Evolutionary conservation across 495 filamentous ascomycete species (phyloP).

Genomic region (Aspergillus cavernicola): DNA sequence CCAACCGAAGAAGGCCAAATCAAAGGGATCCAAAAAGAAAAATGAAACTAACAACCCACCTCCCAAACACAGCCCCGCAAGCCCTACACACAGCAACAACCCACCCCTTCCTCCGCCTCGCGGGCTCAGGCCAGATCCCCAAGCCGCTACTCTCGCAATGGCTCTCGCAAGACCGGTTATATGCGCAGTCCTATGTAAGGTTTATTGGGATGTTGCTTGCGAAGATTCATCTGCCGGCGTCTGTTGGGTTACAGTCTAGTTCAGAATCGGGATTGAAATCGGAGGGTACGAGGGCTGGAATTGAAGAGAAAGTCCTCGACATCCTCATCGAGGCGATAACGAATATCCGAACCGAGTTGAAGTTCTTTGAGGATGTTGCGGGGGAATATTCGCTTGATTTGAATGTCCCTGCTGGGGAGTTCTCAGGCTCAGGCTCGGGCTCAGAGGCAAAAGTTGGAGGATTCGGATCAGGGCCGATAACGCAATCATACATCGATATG

Average conservation of each 20-base stretch:
- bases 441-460: conserved; percentile 7
- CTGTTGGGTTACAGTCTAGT: conserved; percentile 10
- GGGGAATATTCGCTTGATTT: conserved; percentile 57
- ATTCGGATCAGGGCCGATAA: conserved; percentile 40
- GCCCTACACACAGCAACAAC: conserved; percentile 56
- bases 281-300: no score
- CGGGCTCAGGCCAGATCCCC: conserved; percentile 59
- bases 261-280: conserved; percentile 9
- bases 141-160: conserved; percentile 57
- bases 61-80: conserved; percentile 23
- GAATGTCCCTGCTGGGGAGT: background rate
- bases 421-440: background rate
- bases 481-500: conserved; percentile 51
- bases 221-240: conserved; percentile 54
- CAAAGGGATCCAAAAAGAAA: background rate
- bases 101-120: conserved; percentile 63
- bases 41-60: conserved; percentile 31
- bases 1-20: background rate
- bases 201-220: conserved; percentile 65
- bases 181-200: conserved; percentile 67
- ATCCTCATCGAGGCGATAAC: conserved; percentile 61
- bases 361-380: conserved; percentile 64
- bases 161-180: conserved; percentile 73
- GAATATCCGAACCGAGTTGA: conserved; percentile 63
- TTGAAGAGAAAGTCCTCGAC: conserved; percentile 47